A percentile compares a stretch with the other conserved stretches of the same genome.
Evolutionary conservation across 2,329 filamentous ascomycete species (phyloP).

Genomic region (Exophiala sideris): DNA sequence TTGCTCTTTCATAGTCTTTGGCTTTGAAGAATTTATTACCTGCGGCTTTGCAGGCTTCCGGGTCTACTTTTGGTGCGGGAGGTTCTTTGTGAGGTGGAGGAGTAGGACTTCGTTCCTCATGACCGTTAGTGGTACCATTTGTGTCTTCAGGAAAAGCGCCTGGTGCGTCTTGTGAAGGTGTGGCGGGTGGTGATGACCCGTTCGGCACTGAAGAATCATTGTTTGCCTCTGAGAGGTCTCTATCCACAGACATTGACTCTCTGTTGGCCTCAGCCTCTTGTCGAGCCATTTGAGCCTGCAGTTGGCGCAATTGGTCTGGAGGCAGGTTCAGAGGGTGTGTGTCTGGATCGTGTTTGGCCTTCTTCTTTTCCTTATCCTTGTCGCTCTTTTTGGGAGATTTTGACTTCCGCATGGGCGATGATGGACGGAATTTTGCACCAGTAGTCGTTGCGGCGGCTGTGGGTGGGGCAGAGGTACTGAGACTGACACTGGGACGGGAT

Average conservation of each 20-base stretch:
- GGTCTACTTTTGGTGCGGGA: conserved; percentile 61
- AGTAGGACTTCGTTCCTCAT: conserved; percentile 41
- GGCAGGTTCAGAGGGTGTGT: conserved; percentile 87
- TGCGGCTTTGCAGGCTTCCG: conserved; percentile 84
- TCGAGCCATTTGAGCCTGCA: conserved; percentile 53
- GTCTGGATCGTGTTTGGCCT: conserved; percentile 44
- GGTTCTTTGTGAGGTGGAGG: conserved; percentile 48
- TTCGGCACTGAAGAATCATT: conserved; percentile 14
- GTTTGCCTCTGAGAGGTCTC: conserved; percentile 49
- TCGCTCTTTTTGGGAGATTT: conserved; percentile 26
- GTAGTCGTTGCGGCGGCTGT: neutral
- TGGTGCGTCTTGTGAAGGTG: conserved; percentile 22
- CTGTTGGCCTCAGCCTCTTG: conserved; percentile 35
- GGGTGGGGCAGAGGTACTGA: conserved; percentile 5
- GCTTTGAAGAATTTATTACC: conserved; percentile 98
- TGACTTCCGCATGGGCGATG: conserved; percentile 26
- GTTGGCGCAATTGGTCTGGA: conserved; percentile 79
- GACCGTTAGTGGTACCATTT: conserved; percentile 32
- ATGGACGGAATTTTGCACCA: conserved; percentile 10
- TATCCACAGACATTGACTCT: conserved; percentile 68
- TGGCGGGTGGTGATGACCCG: conserved; percentile 23
- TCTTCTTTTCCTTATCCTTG: conserved; percentile 27
- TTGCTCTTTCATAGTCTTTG: conserved; percentile 80
- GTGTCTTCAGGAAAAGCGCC: conserved; percentile 24
- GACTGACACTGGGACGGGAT: neutral